Base-by-base conservation (phyloP, 1,139 yeast species). In the Pneumocystis canis region DNA sequence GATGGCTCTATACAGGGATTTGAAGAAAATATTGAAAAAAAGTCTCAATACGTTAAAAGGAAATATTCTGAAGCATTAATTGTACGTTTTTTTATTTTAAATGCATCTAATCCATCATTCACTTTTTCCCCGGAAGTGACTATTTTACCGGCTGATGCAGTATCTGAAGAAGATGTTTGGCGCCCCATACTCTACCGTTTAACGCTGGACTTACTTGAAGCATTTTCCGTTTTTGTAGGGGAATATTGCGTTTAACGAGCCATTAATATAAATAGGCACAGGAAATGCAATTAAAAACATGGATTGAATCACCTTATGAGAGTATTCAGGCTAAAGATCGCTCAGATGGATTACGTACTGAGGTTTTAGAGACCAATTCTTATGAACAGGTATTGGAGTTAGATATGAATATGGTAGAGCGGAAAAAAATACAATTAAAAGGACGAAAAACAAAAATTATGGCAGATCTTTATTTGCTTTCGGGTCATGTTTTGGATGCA, bases 401-500 rank as follows among this genome's bases (percentile, higher is more conserved):
- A 41, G 72, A 72, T 5, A 68, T 73, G 62, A 71, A 73, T 4
- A 69, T 79, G 68, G 69, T 80, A 73, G 76, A 84, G 73, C 74
- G 84, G 74, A 70, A 85, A 68, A 76, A 81, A 71, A 71, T 82
- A 69, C 75, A 85, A 61, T 79, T 81, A 40, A 79, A 77, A 61
- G 97, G 96, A 1, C 78, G 98, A 63, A 87, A 86, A 69, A 72
- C 81, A 14, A 92, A 92, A 69, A 78, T 87, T 58, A 74, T 84
- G 70, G 98, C 89, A 0, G 85, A 85, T 67, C 82, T 90, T 68
- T 84, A 82, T 70, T 75, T 92, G 14, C 73, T 92, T 60, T 85
- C 96, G 0, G 98, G 98, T 0, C 81, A 87, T 65, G 79, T 85
- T 62, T 73, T 78, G 16, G 88, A 84, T 65, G 95, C 97, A 0